These are phyloP conservation scores for Cryptococcus wingfieldii DNA, from an alignment of 1,284 basidiomycete species.

Conservation along the genomic window DNA sequence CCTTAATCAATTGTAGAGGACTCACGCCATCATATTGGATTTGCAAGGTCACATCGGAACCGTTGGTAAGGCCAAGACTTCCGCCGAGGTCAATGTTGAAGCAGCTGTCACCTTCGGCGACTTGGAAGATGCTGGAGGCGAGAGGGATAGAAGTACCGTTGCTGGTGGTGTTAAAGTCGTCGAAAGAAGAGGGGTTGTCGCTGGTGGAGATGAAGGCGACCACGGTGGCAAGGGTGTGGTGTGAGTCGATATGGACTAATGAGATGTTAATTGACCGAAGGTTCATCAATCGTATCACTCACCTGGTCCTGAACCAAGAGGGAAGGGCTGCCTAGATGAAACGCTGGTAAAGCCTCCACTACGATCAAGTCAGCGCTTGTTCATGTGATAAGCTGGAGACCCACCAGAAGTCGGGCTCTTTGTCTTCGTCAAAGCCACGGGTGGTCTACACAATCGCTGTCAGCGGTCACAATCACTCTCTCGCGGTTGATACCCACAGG, in stretches of 20 bases:
- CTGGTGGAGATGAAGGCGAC: slow-evolving; percentile 56
- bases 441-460: background rate
- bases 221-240: slow-evolving; percentile 49
- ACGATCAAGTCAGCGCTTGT: background rate
- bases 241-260: slow-evolving; percentile 33
- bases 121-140: slow-evolving; percentile 55
- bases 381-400: background rate
- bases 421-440: slow-evolving; percentile 60
- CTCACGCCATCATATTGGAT: slow-evolving; percentile 37
- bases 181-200: slow-evolving; percentile 57
- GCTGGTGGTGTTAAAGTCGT: slow-evolving; percentile 57
- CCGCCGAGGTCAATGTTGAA: slow-evolving; percentile 58
- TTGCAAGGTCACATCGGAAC: slow-evolving; percentile 37
- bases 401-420: slow-evolving; percentile 51
- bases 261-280: slow-evolving; percentile 13
- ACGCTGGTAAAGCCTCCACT: slow-evolving; percentile 47
- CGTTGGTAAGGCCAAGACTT: slow-evolving; percentile 52
- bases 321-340: slow-evolving; percentile 60
- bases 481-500: slow-evolving; percentile 44
- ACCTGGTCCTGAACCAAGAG: slow-evolving; percentile 59
- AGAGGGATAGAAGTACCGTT: slow-evolving; percentile 38
- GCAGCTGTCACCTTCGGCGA: slow-evolving; percentile 58
- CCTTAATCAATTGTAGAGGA: slow-evolving; percentile 23
- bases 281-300: background rate
- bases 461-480: background rate